phyloP scores from a whole-genome alignment of 2,329 filamentous ascomycete species.

The Talaromyces piceae region DNA sequence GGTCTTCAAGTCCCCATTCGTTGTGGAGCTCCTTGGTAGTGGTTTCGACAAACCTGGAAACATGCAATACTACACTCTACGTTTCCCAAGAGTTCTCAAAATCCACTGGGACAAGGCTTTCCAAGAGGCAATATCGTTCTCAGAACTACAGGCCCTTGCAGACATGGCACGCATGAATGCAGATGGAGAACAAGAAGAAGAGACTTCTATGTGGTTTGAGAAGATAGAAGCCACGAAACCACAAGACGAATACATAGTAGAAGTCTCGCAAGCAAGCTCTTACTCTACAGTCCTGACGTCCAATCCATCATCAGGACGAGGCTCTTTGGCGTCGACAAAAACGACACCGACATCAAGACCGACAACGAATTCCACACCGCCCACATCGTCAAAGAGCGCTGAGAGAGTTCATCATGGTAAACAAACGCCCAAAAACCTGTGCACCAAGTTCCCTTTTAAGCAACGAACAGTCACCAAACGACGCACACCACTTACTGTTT shows the following conservation, averaged over 20 bases:
- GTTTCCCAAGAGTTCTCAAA: constrained; percentile 70
- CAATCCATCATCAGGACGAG: constrained; percentile 6
- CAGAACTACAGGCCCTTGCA: constrained; percentile 62
- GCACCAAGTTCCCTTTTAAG: not conserved
- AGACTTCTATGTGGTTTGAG: constrained; percentile 55
- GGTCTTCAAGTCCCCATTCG: constrained; percentile 62
- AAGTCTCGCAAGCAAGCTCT: constrained; percentile 19
- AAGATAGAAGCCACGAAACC: constrained; percentile 51
- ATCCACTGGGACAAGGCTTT: constrained; percentile 69
- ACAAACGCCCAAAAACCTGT: not conserved
- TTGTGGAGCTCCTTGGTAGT: constrained; percentile 74
- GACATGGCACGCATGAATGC: constrained; percentile 46
- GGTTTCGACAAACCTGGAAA: constrained; percentile 67
- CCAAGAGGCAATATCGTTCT: constrained; percentile 60
- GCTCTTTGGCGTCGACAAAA: not conserved
- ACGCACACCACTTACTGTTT: not conserved
- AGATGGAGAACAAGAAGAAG: constrained; percentile 50
- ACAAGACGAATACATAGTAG: constrained; percentile 18
- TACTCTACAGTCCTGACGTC: constrained; percentile 14
- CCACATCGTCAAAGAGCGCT: not conserved
- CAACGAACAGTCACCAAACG: not conserved
- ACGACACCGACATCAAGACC: too few relatives aligned
- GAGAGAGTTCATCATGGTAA: not conserved
- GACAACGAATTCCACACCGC: too few relatives aligned
- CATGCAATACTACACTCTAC: constrained; percentile 62